Base-by-base conservation (phyloP, 257 asterid species). In the Lycium barbarum region DNA sequence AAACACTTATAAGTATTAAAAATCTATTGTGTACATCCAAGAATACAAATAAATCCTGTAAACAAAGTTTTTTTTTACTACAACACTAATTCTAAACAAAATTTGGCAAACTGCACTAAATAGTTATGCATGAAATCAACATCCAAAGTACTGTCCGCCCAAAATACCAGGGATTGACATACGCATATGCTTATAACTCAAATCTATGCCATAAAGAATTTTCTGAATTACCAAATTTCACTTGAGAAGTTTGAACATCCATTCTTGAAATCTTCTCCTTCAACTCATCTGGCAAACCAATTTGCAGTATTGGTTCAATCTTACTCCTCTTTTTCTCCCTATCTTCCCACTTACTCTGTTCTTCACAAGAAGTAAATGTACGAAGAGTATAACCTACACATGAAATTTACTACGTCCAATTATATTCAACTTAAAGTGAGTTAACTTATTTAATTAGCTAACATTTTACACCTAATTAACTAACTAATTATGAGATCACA, bases 141-240 rank as follows among this genome's bases (percentile, higher is more conserved):
- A 15, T 35, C 74, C 35, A 12, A 22, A 63, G 22, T 22, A 63
- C 26, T 26, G 35, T 51, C 55, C 9, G 55, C 12, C 55, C 10
- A 51, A 51, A 51, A 51, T 51, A 13, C 55, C 11, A 4, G 80
- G 58, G 55, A 72, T 45, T 20, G 80, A 72, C 18, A 72, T 1
- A 10, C 58, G 58, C 58, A 72, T 1, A n/a, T 72, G 80, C 38
- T n/a, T n/a, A n/a, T 72, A 9, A 7, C 80, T 72, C 80, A 72
- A 72, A 10, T 72, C 80, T 40, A 57, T 26, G n/a, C 18, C 57
- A 72, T 72, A 45, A 6, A 72, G 80, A n/a, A 72, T 38, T 72
- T 72, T 72, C 57, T 72, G 80, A n/a, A 72, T 72, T 5, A 45
- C 58, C 5, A 26, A 72, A 36, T 72, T n/a, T 43, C 10, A 43